Evolutionary conservation across 2,329 filamentous ascomycete species (phyloP).

Genomic region (Orbilia brochopaga): DNA sequence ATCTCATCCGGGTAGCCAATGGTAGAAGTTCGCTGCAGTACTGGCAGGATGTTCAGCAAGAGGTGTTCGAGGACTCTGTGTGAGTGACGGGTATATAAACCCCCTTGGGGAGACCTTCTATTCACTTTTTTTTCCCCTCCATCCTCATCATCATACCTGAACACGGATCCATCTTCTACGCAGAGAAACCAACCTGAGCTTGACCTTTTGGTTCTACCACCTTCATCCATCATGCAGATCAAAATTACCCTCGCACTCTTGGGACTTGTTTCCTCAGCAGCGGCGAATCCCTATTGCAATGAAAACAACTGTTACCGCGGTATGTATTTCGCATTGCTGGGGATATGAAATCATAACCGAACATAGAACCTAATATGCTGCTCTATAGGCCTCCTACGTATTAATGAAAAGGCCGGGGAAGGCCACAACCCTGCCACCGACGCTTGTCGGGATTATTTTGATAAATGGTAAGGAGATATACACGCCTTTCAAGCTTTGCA

Average conservation of each 20-base stretch:
- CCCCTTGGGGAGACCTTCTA: background rate
- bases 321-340: background rate
- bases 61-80: background rate
- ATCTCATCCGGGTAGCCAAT: background rate
- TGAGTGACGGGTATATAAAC: background rate
- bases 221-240: background rate
- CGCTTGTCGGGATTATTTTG: background rate
- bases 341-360: background rate
- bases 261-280: background rate
- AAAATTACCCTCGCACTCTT: background rate
- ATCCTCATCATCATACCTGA: background rate
- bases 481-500: background rate
- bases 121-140: background rate
- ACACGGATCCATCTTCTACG: background rate
- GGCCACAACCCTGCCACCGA: background rate
- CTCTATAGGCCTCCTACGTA: background rate
- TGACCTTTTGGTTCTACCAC: background rate
- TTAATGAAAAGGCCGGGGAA: too few relatives aligned
- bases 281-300: background rate
- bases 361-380: background rate
- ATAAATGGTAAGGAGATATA: background rate
- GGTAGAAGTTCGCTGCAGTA: background rate
- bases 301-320: background rate
- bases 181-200: background rate
- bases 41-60: background rate